Evolutionary conservation across 2,329 filamentous ascomycete species (phyloP), one percentile per base, ranked within the genome.

Genomic region (Epichloe hybrida): DNA sequence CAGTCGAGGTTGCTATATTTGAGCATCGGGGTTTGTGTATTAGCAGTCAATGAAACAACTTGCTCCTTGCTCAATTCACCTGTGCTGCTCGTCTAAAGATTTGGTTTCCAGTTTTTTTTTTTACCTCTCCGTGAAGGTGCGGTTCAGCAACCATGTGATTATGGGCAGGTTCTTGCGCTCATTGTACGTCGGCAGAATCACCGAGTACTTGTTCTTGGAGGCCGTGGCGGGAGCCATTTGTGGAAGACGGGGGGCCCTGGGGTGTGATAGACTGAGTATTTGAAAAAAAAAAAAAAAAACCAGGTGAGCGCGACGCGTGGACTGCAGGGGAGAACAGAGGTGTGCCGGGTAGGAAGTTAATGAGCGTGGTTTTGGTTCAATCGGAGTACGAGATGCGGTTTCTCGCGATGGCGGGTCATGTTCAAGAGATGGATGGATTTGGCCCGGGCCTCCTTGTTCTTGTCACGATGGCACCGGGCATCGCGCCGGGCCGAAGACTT

Each of bases 111-210:
- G 17, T 4, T 80, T 17, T 17, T 17, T 17, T 17, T 56, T 46
- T 75, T 23, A 96, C 91, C 86, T 77, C 68, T 95, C 81, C 48
- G 83, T 88, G 69, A 97, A 97, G 56, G 84, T 96, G 68, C 83
- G 84, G 73, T 95, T 87, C 59, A 98, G 79, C 68, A 98, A 75
- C 88, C 89, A 97, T 63, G 85, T 81, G 66, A 97, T 88, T 67
- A 98, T 93, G 62, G 93, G 93, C 59, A 98, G 81, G 73, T 98
- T 98, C 69, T 83, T 83, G 66, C 93, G 88, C 79, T 98, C 93
- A 69, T 98, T 97, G 81, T 95, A 98, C 55, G 93, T 98, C 52
- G 93, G 93, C 57, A 98, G 81, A 65, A 98, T 91, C 66, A 98
- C 84, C 59, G 91, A 95, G 79, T 96, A 98, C 72, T 91, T 95